Conservation (phyloP, 2,329 filamentous ascomycete species). For the Colletotrichum echinochloae region DNA sequence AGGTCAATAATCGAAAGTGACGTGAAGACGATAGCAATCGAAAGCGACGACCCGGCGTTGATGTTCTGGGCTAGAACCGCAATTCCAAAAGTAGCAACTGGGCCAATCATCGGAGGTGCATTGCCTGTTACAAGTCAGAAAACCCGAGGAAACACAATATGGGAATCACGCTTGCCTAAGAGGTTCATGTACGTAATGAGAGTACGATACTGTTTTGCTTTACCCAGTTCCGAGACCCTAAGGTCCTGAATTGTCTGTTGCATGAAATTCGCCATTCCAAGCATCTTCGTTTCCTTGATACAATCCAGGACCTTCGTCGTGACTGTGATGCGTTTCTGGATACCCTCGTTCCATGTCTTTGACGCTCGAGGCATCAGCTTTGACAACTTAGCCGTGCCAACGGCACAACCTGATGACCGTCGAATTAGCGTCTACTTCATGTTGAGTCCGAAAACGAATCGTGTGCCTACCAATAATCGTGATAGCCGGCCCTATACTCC, state of each 20-base stretch:
- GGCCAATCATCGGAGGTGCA: slow-evolving; percentile 35
- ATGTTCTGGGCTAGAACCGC: slow-evolving; percentile 34
- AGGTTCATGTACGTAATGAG: slow-evolving; percentile 37
- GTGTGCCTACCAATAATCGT: slow-evolving; percentile 46
- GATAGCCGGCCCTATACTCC: slow-evolving; percentile 49
- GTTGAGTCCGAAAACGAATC: rapidly evolving
- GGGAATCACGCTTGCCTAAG: background rate
- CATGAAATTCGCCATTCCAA: slow-evolving; percentile 44
- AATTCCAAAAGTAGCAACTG: slow-evolving; percentile 43
- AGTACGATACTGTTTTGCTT: slow-evolving; percentile 42
- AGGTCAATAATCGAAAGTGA: slow-evolving; percentile 45
- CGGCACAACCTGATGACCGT: slow-evolving; percentile 43
- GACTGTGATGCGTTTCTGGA: slow-evolving; percentile 46
- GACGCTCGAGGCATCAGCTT: slow-evolving; percentile 47
- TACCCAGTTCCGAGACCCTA: slow-evolving; percentile 41
- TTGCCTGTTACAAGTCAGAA: slow-evolving; percentile 23
- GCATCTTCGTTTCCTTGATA: slow-evolving; percentile 52
- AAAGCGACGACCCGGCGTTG: slow-evolving; percentile 15
- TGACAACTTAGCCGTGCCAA: slow-evolving; percentile 43
- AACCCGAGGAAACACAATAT: background rate
- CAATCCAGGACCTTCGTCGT: slow-evolving; percentile 47
- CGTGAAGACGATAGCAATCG: slow-evolving; percentile 41
- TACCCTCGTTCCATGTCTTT: slow-evolving; percentile 47
- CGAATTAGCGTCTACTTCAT: background rate
- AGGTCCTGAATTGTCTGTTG: slow-evolving; percentile 39